Evolutionary conservation across 805 yeast species (phyloP).

Genomic region (Candida maris): DNA sequence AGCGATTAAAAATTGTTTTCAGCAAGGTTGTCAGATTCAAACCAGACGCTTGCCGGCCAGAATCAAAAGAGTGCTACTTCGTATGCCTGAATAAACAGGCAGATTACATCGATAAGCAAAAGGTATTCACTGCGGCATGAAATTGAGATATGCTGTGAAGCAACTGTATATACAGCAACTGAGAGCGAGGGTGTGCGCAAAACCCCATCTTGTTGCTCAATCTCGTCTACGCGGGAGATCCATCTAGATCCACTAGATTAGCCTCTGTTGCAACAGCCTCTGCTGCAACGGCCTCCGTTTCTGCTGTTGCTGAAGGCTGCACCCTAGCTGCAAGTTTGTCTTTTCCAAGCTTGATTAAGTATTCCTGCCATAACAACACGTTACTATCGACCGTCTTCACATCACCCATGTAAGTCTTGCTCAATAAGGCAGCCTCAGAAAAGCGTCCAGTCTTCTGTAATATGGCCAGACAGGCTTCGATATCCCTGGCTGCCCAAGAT

Average conservation of each 20-base stretch:
- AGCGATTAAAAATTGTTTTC: slow-evolving; percentile 56
- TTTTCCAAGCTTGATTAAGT: slow-evolving; percentile 50
- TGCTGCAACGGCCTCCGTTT: background rate
- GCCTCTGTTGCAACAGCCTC: slow-evolving; percentile 36
- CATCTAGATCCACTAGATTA: slow-evolving; percentile 30
- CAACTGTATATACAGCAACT: too few species aligned
- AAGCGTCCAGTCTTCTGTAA: slow-evolving; percentile 64
- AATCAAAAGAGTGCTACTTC: slow-evolving; percentile 80
- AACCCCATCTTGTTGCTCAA: too few species aligned
- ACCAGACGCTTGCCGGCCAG: slow-evolving; percentile 76
- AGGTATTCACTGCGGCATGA: slow-evolving; percentile 36
- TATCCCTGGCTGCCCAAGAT: slow-evolving; percentile 80
- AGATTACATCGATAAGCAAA: slow-evolving; percentile 37
- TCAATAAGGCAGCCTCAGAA: slow-evolving; percentile 83
- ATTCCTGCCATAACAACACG: slow-evolving; percentile 65
- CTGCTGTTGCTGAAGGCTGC: background rate
- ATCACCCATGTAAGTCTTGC: slow-evolving; percentile 61
- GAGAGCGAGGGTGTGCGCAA: too few species aligned
- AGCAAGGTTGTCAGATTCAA: slow-evolving; percentile 63
- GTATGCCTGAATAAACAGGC: slow-evolving; percentile 55
- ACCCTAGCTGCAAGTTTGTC: slow-evolving; percentile 60
- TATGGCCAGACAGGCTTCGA: slow-evolving; percentile 57
- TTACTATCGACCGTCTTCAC: slow-evolving; percentile 38
- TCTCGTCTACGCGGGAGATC: too few species aligned
- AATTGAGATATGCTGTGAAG: background rate